Evolutionary conservation across 345 rosid genomes (phyloP), one percentile per base, ranked within the genome.

Genomic region (Eucalyptus shirleyi): DNA sequence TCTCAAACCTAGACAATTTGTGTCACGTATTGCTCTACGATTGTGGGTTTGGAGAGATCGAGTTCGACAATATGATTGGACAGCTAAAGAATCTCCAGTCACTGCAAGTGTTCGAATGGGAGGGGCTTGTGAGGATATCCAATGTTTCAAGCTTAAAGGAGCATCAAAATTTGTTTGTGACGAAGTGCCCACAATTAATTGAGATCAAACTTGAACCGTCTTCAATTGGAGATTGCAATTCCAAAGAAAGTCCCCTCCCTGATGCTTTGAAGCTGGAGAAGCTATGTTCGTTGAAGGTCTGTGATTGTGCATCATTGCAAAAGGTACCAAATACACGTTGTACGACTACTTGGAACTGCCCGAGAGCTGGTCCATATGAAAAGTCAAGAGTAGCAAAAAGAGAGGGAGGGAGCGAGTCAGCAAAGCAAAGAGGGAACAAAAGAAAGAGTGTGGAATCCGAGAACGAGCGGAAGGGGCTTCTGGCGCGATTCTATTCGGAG

Each of bases 221-320:
- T 19, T 72, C 26, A 34, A 37, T 4, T 19, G 44, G 44, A 34
- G 72, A n/a, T 6, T 7, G 10, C 6, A 7, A 10, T 14, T 62
- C 72, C 37, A 65, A 3, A 10, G 9, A 65, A 65, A 65, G 18
- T 37, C 72, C 34, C 37, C 4, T 1, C 2, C 72, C 34, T 30
- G 1, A n/a, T 14, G 7, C 19, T 13, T 5, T 1, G 10, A 30
- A 65, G 37, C 72, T 30, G 4, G 77, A 65, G 77, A 67, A 72
- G 44, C 82, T 69, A 1, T 2, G 12, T 7, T 1, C 1, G 10
- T 18, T 69, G 13, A 5, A 2, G 3, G 26, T 69, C 44, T 1
- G 0, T 12, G 0, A 0, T 18, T 69, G 44, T 17, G 7, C 0
- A 34, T 18, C 23, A 1, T 1, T 69, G 44, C 44, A 23, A 34